Base-by-base conservation (phyloP, 805 yeast species). In the Komagataella ulmi region DNA sequence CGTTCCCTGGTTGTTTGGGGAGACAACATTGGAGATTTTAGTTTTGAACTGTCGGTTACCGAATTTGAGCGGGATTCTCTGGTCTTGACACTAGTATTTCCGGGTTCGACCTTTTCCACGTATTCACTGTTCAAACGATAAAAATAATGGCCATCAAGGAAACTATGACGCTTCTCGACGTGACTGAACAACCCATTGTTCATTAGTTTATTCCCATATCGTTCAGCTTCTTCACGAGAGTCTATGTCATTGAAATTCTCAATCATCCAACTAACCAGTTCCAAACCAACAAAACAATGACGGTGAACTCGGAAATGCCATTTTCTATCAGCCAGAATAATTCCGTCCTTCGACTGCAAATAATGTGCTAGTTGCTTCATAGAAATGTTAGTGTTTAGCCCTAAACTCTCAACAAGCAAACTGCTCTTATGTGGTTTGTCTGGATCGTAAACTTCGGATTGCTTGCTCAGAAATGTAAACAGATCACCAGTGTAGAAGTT, bases 101-200 rank as follows among this genome's bases (percentile, higher is more conserved):
- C 53, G 3, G 53, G 43, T 24, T 66, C 54, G 46, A 61, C 64
- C 45, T 44, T 45, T 17, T 70, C 68, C 10, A 70, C 65, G 55
- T 73, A 85, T 30, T 82, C 84, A 0, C 77, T 76, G 18, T 73
- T 74, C 50, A 90, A 64, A 58, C 79, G 82, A 61, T 91, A 91
- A 65, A 91, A 91, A 62, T 89, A 91, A 60, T 93, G 90, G 0
- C 99, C 99, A 67, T 91, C 96, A 50, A 89, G 66, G 58, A 93
- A 88, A 2, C 85, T 80, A 62, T 91, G 97, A 40, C 91, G 75
- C 47, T 79, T 72, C 54, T 85, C 88, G 18, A 88, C 97, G 60
- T 91, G 98, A n/a, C 65, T 71, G 61, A 91, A 80, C 14, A 91
- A 59, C 0, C 85, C 85, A 49, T 71, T 71, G 7, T 79, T 75